Percentiles rank a stretch among this genome's conserved stretches.
Conservation (phyloP, 495 filamentous ascomycete genomes). For the Astrothelium subdiscretum region DNA sequence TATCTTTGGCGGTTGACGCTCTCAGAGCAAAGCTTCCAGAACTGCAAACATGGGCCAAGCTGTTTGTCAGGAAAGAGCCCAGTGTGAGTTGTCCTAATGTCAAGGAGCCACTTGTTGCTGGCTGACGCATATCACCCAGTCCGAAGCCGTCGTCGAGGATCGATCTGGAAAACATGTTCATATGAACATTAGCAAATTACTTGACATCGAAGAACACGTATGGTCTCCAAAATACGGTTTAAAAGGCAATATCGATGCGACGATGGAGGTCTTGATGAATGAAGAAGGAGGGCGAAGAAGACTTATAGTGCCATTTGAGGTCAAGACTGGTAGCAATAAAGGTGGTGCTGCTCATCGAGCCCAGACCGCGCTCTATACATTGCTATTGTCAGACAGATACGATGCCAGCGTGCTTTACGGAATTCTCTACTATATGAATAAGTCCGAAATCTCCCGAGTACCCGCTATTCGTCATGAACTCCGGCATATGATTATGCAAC, state of each 20-base stretch:
- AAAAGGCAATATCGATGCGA: conserved; percentile 98
- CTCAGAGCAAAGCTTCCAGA: conserved; percentile 67
- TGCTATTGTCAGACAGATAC: conserved; percentile 88
- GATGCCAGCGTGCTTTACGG: conserved; percentile 82
- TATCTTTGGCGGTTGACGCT: conserved; percentile 60
- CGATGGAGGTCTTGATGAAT: conserved; percentile 74
- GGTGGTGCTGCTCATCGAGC: conserved; percentile 68
- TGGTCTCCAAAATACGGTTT: conserved; percentile 97
- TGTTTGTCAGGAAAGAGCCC: conserved; percentile 63
- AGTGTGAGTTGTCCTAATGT: conserved; percentile 39
- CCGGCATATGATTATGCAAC: conserved; percentile 87
- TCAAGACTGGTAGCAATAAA: conserved; percentile 83
- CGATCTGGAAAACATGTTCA: conserved; percentile 58
- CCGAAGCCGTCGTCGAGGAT: conserved; percentile 64
- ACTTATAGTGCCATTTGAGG: conserved; percentile 80
- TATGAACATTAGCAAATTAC: conserved; percentile 81
- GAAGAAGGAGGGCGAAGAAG: conserved; percentile 46
- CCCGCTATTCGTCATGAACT: conserved; percentile 75
- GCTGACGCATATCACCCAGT: conserved; percentile 28
- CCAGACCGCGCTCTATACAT: conserved; percentile 88
- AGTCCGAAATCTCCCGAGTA: conserved; percentile 71
- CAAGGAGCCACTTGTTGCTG: background rate
- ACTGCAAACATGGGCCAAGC: conserved; percentile 67
- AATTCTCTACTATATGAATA: conserved; percentile 89
- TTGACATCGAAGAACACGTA: conserved; percentile 93